These are phyloP conservation scores for Hypoxylon fragiforme DNA, from an alignment of 495 filamentous ascomycete genomes.

Conservation along the genomic window DNA sequence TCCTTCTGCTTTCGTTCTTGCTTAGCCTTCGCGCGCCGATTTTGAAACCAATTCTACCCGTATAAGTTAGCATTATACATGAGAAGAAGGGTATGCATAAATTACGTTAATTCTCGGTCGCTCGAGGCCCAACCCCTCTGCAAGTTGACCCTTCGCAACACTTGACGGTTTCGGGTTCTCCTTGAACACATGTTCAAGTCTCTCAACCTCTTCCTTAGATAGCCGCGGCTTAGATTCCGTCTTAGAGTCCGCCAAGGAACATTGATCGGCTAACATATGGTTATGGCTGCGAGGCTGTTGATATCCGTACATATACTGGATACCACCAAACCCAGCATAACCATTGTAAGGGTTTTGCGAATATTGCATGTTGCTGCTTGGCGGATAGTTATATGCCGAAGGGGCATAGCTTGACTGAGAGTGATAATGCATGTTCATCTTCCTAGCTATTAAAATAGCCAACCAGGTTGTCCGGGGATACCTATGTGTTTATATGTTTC, in stretches of 20 bases:
- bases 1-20: constrained; percentile 74
- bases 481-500: not conserved
- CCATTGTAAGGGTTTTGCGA: constrained; percentile 24
- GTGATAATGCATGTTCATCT: constrained; percentile 36
- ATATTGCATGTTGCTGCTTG: constrained; percentile 21
- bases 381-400: constrained; percentile 29
- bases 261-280: constrained; percentile 31
- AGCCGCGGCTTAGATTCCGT: constrained; percentile 67
- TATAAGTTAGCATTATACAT: constrained; percentile 37
- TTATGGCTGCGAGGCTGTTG: constrained; percentile 26
- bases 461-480: not conserved
- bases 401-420: constrained; percentile 14
- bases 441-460: not conserved
- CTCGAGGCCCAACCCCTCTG: constrained; percentile 71
- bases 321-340: constrained; percentile 12
- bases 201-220: constrained; percentile 80
- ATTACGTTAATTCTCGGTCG: constrained; percentile 75
- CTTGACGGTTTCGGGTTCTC: constrained; percentile 78
- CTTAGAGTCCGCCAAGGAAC: constrained; percentile 34
- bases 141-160: constrained; percentile 72
- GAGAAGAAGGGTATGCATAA: not conserved
- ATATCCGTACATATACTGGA: constrained; percentile 35
- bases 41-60: constrained; percentile 87
- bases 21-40: constrained; percentile 81
- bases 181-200: constrained; percentile 72